Percentiles rank a stretch among this genome's conserved stretches.
These are phyloP conservation scores for Trichoderma sp. DNA, from an alignment of 2,329 filamentous ascomycete genomes.

Conservation along the genomic window DNA sequence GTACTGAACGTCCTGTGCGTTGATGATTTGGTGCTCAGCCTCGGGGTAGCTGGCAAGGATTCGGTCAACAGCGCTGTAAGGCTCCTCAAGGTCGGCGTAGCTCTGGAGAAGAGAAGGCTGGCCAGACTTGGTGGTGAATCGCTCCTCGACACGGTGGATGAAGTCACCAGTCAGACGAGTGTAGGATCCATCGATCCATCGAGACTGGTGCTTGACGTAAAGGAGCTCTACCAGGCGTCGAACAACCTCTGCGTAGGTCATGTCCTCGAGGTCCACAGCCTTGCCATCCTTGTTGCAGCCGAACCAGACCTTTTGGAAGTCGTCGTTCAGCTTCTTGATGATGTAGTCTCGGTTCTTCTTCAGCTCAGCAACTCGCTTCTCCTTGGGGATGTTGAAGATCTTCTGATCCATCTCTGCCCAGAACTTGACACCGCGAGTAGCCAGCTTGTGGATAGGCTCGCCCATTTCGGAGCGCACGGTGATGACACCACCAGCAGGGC, in stretches of 20 bases:
- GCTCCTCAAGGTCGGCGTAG: slow-evolving; percentile 82
- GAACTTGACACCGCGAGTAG: slow-evolving; percentile 91
- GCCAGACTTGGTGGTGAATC: slow-evolving; percentile 72
- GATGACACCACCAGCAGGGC: slow-evolving; percentile 85
- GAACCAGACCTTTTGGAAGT: slow-evolving; percentile 98
- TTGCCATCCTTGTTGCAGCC: slow-evolving; percentile 77
- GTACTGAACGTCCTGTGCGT: slow-evolving; percentile 96
- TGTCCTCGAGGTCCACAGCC: slow-evolving; percentile 85
- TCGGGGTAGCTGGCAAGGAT: slow-evolving; percentile 83
- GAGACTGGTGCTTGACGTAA: slow-evolving; percentile 84
- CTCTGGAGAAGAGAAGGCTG: slow-evolving; percentile 83
- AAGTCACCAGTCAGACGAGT: slow-evolving; percentile 86
- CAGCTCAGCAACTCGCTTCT: slow-evolving; percentile 82
- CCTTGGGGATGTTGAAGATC: slow-evolving; percentile 94
- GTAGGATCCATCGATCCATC: slow-evolving; percentile 88
- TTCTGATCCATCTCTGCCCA: slow-evolving; percentile 99
- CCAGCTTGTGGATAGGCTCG: slow-evolving; percentile 98
- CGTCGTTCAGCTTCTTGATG: slow-evolving; percentile 92
- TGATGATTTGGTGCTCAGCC: slow-evolving; percentile 87
- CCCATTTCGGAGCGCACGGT: slow-evolving; percentile 99
- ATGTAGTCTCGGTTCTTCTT: slow-evolving; percentile 88
- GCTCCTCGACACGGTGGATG: slow-evolving; percentile 94
- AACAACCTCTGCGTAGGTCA: slow-evolving; percentile 89
- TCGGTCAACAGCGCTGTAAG: slow-evolving; percentile 72
- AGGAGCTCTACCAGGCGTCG: slow-evolving; percentile 85